Percentiles rank a stretch among this genome's conserved stretches.
These are phyloP conservation scores for Tuber indicum DNA, from an alignment of 495 filamentous ascomycete genomes.

Conservation along the genomic window DNA sequence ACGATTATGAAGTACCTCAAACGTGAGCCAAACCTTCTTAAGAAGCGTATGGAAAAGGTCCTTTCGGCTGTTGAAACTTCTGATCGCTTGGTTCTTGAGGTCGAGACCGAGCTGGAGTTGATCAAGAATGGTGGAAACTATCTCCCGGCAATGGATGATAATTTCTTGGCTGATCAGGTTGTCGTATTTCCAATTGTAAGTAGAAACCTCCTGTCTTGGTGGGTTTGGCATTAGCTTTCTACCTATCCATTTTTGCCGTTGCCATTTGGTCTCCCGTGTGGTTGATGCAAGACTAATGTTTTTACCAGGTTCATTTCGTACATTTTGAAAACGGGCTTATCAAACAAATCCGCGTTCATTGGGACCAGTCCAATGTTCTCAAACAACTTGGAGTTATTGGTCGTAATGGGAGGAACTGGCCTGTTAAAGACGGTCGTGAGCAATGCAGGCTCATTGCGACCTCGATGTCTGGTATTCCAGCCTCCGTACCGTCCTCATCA, in stretches of 20 bases:
- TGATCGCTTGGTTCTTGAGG: constrained; percentile 64
- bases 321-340: constrained; percentile 77
- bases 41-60: constrained; percentile 70
- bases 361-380: constrained; percentile 90
- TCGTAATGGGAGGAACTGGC: constrained; percentile 79
- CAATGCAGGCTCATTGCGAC: constrained; percentile 66
- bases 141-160: constrained; percentile 85
- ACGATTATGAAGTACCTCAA: constrained; percentile 72
- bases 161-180: constrained; percentile 78
- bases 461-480: constrained; percentile 43
- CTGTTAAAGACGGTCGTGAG: constrained; percentile 81
- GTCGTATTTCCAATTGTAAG: constrained; percentile 78
- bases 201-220: constrained; percentile 21
- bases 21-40: constrained; percentile 58
- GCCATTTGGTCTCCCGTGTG: constrained; percentile 7
- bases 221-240: not conserved
- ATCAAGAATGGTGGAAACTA: constrained; percentile 72
- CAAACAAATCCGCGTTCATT: constrained; percentile 74
- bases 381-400: constrained; percentile 94
- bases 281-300: constrained; percentile 18
- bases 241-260: constrained; percentile 8
- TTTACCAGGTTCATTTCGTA: constrained; percentile 75
- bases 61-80: constrained; percentile 64
- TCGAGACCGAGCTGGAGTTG: constrained; percentile 81
- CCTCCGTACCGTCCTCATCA: constrained; percentile 6